phyloP scores from a whole-genome alignment of 805 yeast genomes.

The Lipomyces starkeyi region DNA sequence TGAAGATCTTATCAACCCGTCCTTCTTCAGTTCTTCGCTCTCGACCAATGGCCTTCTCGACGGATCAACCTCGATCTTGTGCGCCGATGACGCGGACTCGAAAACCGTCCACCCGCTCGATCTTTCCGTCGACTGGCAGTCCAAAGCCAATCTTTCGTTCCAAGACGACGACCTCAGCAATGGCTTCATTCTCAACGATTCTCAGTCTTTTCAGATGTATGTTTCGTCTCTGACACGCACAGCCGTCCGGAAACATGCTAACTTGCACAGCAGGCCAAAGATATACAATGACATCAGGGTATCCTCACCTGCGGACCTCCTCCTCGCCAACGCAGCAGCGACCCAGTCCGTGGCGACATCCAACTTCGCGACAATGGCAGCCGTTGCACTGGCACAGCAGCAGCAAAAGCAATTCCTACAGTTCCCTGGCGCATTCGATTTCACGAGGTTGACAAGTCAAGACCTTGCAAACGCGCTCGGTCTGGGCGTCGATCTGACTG shows the following conservation, averaged over 20 bases:
- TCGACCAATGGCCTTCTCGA: background rate
- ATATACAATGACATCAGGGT: slow-evolving; percentile 13
- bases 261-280: slow-evolving; percentile 11
- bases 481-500: slow-evolving; percentile 1
- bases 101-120: background rate
- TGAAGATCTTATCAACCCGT: slow-evolving; percentile 25
- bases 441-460: slow-evolving; percentile 9
- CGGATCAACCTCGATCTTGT: slow-evolving; percentile 19
- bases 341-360: background rate
- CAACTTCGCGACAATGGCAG: background rate
- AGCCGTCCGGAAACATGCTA: background rate
- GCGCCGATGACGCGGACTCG: slow-evolving; percentile 15
- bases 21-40: slow-evolving; percentile 27
- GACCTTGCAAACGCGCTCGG: slow-evolving; percentile 7
- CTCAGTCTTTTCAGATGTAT: slow-evolving; percentile 9
- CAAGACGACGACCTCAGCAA: slow-evolving; percentile 13
- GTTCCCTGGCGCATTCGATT: slow-evolving; percentile 2
- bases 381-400: slow-evolving; percentile 10
- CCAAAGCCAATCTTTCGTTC: slow-evolving; percentile 10
- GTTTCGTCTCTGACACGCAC: background rate
- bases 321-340: background rate
- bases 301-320: slow-evolving; percentile 2
- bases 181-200: slow-evolving; percentile 7
- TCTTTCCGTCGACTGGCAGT: slow-evolving; percentile 30
- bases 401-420: slow-evolving; percentile 12